phyloP scores from a whole-genome alignment of 345 rosid species.

The Gossypium thurberi region DNA sequence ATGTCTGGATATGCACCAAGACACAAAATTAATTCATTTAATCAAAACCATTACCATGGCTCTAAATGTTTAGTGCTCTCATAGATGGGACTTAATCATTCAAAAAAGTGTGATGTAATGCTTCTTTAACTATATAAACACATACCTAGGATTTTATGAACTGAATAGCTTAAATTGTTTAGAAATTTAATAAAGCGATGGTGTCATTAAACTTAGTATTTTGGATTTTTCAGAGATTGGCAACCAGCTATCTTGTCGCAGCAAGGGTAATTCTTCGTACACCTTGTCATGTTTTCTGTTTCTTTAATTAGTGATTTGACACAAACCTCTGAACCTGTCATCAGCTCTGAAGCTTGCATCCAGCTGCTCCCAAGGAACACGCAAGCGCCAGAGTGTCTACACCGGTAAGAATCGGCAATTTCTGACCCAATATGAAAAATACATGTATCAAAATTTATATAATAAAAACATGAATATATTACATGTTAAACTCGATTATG shows the following conservation, averaged over 20 bases:
- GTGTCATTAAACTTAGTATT: neutral
- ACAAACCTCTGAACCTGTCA: neutral
- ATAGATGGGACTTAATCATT: neutral
- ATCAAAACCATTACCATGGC: too few species aligned
- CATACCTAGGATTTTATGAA: neutral
- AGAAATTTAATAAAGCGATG: neutral
- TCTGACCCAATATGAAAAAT: neutral
- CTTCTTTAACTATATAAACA: neutral
- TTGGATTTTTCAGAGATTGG: slow-evolving; percentile 46
- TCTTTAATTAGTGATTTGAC: neutral
- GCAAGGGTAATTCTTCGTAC: slow-evolving; percentile 26
- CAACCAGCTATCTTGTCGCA: slow-evolving; percentile 52
- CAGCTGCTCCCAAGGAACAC: slow-evolving; percentile 56
- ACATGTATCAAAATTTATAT: neutral
- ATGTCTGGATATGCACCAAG: too few species aligned
- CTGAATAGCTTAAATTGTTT: neutral
- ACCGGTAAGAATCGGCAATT: slow-evolving; percentile 32
- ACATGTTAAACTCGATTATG: too few species aligned
- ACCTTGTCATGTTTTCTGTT: neutral
- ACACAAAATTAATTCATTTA: too few species aligned
- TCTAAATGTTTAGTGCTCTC: neutral
- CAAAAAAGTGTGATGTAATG: neutral
- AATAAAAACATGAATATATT: too few species aligned
- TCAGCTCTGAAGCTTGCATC: slow-evolving; percentile 56
- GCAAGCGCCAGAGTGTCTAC: slow-evolving; percentile 34